phyloP scores from a whole-genome alignment of 805 yeast species.

The Candida chauliodis region DNA sequence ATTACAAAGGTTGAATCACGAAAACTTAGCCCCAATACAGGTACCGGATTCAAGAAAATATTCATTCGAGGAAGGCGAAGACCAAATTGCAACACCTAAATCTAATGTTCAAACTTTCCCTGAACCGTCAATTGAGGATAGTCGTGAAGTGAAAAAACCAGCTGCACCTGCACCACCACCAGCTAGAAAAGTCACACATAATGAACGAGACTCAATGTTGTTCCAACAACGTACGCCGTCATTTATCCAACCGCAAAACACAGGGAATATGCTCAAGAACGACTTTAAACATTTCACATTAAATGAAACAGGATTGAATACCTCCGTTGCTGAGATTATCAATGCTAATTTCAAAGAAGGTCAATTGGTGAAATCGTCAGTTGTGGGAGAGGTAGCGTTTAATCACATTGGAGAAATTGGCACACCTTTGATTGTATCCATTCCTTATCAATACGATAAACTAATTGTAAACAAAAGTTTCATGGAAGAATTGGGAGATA shows the following conservation, averaged over 20 bases:
- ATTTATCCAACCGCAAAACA: conserved; percentile 32
- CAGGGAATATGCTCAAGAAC: conserved; percentile 31
- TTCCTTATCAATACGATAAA: conserved; percentile 49
- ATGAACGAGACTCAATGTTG: conserved; percentile 20
- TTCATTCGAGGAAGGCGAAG: conserved; percentile 43
- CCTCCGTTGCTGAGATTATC: conserved; percentile 82
- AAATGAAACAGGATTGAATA: conserved; percentile 62
- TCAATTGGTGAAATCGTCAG: conserved; percentile 51
- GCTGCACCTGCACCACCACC: conserved; percentile 53
- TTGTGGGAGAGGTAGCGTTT: conserved; percentile 84
- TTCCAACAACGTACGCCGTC: conserved; percentile 12
- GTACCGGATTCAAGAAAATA: conserved; percentile 18
- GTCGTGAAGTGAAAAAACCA: not conserved
- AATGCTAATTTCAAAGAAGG: conserved; percentile 76
- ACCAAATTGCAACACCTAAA: conserved; percentile 28
- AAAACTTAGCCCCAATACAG: conserved; percentile 1
- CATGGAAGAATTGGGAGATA: conserved; percentile 23
- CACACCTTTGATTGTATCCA: conserved; percentile 32
- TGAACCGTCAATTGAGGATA: not conserved
- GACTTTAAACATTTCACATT: conserved; percentile 25
- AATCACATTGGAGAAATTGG: conserved; percentile 41
- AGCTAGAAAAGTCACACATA: conserved; percentile 46
- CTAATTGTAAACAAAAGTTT: conserved; percentile 40
- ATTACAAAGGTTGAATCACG: conserved; percentile 31
- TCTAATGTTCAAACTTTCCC: conserved; percentile 10